Conservation (phyloP, 352 stramenopile species). For the Poterioochromonas sp. region DNA sequence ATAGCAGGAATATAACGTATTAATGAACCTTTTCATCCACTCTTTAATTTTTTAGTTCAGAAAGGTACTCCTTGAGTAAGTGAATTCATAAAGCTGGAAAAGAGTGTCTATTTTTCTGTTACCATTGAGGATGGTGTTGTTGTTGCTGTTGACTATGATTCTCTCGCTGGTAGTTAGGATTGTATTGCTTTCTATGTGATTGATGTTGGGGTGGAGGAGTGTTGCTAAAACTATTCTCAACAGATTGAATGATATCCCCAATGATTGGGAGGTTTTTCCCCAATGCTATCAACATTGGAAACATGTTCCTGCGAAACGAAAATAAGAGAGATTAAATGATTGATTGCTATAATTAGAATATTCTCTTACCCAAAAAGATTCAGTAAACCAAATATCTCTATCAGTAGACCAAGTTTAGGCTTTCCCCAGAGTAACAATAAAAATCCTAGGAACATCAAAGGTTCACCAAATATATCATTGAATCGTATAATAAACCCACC, state of each 20-base stretch:
- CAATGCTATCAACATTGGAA: neutral
- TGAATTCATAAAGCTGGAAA: too few relatives aligned
- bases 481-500: neutral
- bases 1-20: too few relatives aligned
- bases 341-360: neutral
- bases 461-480: neutral
- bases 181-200: neutral
- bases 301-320: slow-evolving; percentile 6
- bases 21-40: too few relatives aligned
- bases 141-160: neutral
- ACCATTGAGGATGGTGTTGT: too few relatives aligned
- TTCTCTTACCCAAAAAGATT: slow-evolving; percentile 13
- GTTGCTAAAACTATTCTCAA: neutral
- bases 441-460: neutral
- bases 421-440: neutral
- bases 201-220: neutral
- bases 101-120: too few relatives aligned
- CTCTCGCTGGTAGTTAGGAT: neutral
- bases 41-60: too few relatives aligned
- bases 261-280: slow-evolving; percentile 3
- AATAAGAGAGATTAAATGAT: neutral
- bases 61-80: too few relatives aligned
- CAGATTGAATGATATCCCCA: neutral
- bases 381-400: slow-evolving; percentile 13
- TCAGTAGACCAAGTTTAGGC: neutral